Conservation (phyloP, 1,284 basidiomycete species). For the Wolfiporia cocos region DNA sequence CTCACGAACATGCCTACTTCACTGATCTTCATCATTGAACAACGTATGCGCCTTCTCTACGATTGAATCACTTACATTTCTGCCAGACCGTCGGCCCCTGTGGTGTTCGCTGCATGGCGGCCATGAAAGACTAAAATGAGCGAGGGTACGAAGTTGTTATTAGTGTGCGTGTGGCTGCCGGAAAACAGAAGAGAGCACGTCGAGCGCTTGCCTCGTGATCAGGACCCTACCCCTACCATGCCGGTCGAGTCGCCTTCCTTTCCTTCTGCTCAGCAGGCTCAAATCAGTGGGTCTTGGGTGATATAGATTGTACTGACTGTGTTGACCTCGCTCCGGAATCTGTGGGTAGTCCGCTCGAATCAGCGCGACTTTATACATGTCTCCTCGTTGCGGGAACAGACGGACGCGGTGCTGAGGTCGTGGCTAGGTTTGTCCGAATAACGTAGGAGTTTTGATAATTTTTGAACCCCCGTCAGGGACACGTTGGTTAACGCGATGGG, state of each 20-base stretch:
- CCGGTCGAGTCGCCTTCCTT: slow-evolving; percentile 37
- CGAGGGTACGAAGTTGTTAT: background rate
- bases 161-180: too few relatives aligned
- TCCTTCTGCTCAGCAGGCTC: slow-evolving; percentile 75
- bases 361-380: slow-evolving; percentile 83
- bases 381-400: slow-evolving; percentile 67
- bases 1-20: slow-evolving; percentile 22
- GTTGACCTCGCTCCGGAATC: background rate
- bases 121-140: slow-evolving; percentile 13
- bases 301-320: background rate
- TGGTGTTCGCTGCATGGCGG: slow-evolving; percentile 37
- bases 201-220: too few relatives aligned
- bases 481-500: slow-evolving; percentile 77
- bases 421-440: slow-evolving; percentile 63
- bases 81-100: slow-evolving; percentile 67
- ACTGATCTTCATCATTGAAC: slow-evolving; percentile 15
- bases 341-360: slow-evolving; percentile 69
- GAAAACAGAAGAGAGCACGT: background rate
- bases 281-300: slow-evolving; percentile 63
- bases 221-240: slow-evolving; percentile 5
- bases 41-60: background rate
- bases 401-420: slow-evolving; percentile 69
- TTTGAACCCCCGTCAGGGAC: slow-evolving; percentile 50
- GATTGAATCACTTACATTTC: slow-evolving; percentile 49
- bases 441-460: background rate